phyloP scores from a whole-genome alignment of 1,139 yeast genomes.

The Yueomyces sp. region DNA sequence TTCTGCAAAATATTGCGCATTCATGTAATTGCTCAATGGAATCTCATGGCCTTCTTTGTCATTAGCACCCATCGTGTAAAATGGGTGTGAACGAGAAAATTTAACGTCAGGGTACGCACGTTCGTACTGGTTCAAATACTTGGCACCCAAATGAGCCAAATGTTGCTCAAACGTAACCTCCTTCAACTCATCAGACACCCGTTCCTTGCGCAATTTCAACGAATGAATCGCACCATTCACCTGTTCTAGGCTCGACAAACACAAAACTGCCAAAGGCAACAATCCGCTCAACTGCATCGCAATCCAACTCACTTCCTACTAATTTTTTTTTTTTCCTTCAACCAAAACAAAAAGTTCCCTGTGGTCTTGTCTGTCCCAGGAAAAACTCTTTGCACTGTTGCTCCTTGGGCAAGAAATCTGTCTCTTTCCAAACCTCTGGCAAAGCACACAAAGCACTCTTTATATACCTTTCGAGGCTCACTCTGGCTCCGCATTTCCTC shows the following conservation, averaged over 20 bases:
- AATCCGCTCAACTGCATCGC: slow-evolving; percentile 41
- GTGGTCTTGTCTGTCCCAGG: no score
- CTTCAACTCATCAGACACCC: slow-evolving; percentile 48
- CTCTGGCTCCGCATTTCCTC: no score
- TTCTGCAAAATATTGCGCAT: slow-evolving; percentile 91
- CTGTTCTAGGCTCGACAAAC: slow-evolving; percentile 29
- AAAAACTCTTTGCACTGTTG: no score
- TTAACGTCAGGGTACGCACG: slow-evolving; percentile 28
- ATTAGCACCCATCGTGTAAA: slow-evolving; percentile 5
- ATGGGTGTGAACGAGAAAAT: slow-evolving; percentile 16
- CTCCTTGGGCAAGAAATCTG: no score
- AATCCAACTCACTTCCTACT: not conserved
- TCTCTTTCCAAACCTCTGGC: no score
- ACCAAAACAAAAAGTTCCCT: no score
- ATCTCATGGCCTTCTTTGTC: slow-evolving; percentile 39
- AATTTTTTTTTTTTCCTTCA: not conserved
- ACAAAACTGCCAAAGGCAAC: slow-evolving; percentile 56
- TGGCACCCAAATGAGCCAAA: slow-evolving; percentile 56
- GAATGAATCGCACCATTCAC: slow-evolving; percentile 51
- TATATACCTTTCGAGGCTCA: no score
- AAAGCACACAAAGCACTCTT: no score
- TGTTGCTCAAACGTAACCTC: slow-evolving; percentile 52
- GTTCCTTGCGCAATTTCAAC: slow-evolving; percentile 51
- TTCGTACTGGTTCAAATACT: slow-evolving; percentile 50
- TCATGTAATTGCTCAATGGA: slow-evolving; percentile 83